Evolutionary conservation across 148 eudicot species (phyloP).

Genomic region (Spergularia marina): DNA sequence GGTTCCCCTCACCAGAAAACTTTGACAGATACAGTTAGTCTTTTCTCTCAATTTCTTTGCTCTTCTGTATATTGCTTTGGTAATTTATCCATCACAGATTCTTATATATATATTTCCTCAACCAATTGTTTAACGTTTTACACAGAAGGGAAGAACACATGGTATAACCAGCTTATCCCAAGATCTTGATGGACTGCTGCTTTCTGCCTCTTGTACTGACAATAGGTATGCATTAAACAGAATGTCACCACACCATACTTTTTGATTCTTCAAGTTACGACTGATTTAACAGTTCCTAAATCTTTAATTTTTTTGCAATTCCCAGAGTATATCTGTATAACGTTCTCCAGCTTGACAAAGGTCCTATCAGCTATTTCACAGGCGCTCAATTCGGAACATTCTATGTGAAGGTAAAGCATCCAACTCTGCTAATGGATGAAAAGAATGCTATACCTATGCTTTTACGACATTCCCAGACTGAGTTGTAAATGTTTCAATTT

Average conservation of each 20-base stretch:
- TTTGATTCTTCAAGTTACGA: background rate
- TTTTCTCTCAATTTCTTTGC: background rate
- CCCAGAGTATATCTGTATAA: constrained; percentile 84
- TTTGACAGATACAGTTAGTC: constrained; percentile 44
- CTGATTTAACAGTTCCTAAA: background rate
- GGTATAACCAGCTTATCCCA: constrained; percentile 93
- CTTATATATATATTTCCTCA: background rate
- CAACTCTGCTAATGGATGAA: background rate
- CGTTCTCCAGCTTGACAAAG: constrained; percentile 76
- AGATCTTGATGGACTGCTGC: constrained; percentile 69
- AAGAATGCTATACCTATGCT: background rate
- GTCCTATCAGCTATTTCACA: constrained; percentile 72
- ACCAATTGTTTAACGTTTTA: background rate
- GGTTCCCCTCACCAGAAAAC: constrained; percentile 47
- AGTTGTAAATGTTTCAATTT: constrained; percentile 18
- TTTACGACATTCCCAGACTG: background rate
- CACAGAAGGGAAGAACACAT: constrained; percentile 75
- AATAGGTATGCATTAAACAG: constrained; percentile 46
- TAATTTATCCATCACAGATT: background rate
- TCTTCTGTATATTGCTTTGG: background rate
- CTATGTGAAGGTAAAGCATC: constrained; percentile 66
- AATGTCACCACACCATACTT: background rate
- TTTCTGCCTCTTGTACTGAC: constrained; percentile 93
- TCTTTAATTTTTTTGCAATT: background rate
- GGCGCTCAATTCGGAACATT: constrained; percentile 73